Conservation (phyloP, 2,329 filamentous ascomycete species). For the Pseudogymnoascus sp. region DNA sequence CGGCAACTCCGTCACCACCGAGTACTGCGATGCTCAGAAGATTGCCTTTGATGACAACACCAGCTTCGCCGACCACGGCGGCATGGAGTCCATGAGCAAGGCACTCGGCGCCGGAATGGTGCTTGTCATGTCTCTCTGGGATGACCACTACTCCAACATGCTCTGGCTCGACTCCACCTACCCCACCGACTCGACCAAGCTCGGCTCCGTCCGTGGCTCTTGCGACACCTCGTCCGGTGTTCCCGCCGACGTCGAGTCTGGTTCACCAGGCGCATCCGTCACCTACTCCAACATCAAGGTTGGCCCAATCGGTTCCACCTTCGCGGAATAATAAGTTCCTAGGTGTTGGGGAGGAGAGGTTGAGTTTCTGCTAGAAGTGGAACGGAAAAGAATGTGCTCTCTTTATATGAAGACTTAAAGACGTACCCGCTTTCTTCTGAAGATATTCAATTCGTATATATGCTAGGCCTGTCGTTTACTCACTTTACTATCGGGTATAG, state of each 20-base stretch:
- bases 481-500: conserved; percentile 6
- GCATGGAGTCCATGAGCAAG: conserved; percentile 44
- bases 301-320: conserved; percentile 28
- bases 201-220: conserved; percentile 45
- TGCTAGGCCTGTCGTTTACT: background rate
- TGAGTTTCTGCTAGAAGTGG: background rate
- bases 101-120: conserved; percentile 53
- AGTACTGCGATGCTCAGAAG: conserved; percentile 51
- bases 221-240: conserved; percentile 46
- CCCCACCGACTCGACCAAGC: conserved; percentile 39
- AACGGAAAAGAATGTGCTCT: background rate
- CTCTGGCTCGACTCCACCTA: conserved; percentile 65
- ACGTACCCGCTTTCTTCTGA: conserved; percentile 2
- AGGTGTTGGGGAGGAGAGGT: background rate
- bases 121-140: conserved; percentile 53
- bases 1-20: conserved; percentile 45
- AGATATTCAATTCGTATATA: conserved; percentile 3
- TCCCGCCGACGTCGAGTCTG: conserved; percentile 41
- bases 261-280: conserved; percentile 38
- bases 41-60: conserved; percentile 44
- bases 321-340: conserved; percentile 3
- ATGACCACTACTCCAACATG: conserved; percentile 55
- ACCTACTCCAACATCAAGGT: conserved; percentile 28
- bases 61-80: conserved; percentile 46
- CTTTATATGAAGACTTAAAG: background rate